These are phyloP conservation scores for Chalciporus pseudorubinellus DNA, from an alignment of 768 basidiomycete species.

Conservation along the genomic window DNA sequence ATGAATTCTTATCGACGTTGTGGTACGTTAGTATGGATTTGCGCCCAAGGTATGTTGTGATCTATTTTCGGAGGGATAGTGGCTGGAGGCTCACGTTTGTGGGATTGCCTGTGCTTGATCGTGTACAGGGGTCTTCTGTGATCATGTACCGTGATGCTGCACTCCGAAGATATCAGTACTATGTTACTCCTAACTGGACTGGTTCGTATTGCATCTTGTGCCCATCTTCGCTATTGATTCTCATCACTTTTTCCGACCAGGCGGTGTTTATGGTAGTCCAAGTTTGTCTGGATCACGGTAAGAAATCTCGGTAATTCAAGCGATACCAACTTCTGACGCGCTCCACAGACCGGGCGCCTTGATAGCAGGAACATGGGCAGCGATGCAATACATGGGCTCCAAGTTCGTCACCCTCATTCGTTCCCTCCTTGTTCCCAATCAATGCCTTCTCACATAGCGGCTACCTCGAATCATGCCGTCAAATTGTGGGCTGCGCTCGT, in stretches of 20 bases:
- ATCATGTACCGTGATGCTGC: slow-evolving; percentile 88
- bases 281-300: slow-evolving; percentile 89
- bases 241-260: slow-evolving; percentile 31
- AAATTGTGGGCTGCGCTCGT: slow-evolving; percentile 75
- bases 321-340: background rate
- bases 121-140: slow-evolving; percentile 76
- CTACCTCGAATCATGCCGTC: slow-evolving; percentile 80
- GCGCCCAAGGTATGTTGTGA: slow-evolving; percentile 70
- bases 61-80: background rate
- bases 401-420: slow-evolving; percentile 47
- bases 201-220: slow-evolving; percentile 39
- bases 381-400: slow-evolving; percentile 89
- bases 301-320: slow-evolving; percentile 14
- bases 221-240: background rate
- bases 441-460: slow-evolving; percentile 48
- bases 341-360: slow-evolving; percentile 75
- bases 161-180: slow-evolving; percentile 82
- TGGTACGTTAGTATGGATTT: slow-evolving; percentile 91
- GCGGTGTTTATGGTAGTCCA: slow-evolving; percentile 89
- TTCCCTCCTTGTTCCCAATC: background rate
- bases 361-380: slow-evolving; percentile 95
- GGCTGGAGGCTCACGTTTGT: background rate
- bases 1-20: background rate
- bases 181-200: slow-evolving; percentile 76
- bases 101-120: background rate